phyloP scores from a whole-genome alignment of 371 early-diverging fungal genomes.

The Saksenaea oblongispora region DNA sequence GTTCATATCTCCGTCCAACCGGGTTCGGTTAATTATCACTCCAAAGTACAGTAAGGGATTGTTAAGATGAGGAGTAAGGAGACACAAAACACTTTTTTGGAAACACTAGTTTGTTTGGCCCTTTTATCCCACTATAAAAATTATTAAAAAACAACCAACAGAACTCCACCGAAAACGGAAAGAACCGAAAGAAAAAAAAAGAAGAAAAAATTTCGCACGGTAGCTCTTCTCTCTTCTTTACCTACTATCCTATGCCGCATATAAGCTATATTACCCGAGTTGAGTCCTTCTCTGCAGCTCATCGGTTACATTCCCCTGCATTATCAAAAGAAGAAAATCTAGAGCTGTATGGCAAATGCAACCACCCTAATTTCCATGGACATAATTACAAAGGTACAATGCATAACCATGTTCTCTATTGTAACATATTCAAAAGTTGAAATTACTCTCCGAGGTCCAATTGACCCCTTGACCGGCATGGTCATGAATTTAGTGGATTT shows the following conservation, averaged over 20 bases:
- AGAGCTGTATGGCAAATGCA: constrained; percentile 86
- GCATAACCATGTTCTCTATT: neutral
- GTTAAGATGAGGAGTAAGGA: no score
- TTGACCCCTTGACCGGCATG: constrained; percentile 83
- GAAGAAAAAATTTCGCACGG: no score
- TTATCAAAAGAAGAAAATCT: constrained; percentile 75
- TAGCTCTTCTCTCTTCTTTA: neutral
- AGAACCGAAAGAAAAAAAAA: no score
- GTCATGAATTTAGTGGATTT: constrained; percentile 82
- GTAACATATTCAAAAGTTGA: constrained; percentile 53
- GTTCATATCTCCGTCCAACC: no score
- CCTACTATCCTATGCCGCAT: constrained; percentile 34
- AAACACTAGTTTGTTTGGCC: no score
- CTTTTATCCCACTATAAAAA: no score
- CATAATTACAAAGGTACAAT: constrained; percentile 82
- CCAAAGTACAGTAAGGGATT: no score
- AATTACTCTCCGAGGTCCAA: constrained; percentile 72
- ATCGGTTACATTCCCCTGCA: constrained; percentile 77
- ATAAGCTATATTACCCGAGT: constrained; percentile 73
- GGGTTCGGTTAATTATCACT: no score
- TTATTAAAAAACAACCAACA: no score
- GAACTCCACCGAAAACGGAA: no score
- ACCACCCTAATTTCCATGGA: constrained; percentile 82
- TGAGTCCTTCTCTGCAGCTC: constrained; percentile 87
- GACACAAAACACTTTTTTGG: no score